These are phyloP conservation scores for Candida rishiriensis DNA, from an alignment of 805 yeast species.

Conservation along the genomic window DNA sequence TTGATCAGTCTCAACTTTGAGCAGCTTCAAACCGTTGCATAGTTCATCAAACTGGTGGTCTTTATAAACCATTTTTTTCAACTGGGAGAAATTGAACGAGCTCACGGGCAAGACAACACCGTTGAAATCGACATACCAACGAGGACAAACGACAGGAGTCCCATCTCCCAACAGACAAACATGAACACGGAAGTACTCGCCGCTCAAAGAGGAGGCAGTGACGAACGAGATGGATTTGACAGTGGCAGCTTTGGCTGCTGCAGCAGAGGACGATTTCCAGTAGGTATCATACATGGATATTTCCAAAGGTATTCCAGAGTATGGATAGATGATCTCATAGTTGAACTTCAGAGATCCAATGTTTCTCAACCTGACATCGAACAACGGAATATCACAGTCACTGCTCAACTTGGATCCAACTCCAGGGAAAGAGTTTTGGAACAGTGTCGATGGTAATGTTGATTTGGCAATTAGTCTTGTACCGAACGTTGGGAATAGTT, in stretches of 20 bases:
- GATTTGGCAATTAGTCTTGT: conserved; percentile 88
- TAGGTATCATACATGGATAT: conserved; percentile 92
- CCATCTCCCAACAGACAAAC: conserved; percentile 78
- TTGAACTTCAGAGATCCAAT: conserved; percentile 77
- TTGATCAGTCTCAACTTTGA: conserved; percentile 8
- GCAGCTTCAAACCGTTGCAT: conserved; percentile 11
- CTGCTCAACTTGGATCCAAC: conserved; percentile 36
- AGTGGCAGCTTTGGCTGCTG: conserved; percentile 16
- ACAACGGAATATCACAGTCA: conserved; percentile 58
- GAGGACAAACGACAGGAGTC: conserved; percentile 78
- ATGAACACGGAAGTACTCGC: conserved; percentile 66
- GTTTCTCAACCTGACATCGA: conserved; percentile 74
- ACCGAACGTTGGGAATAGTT: conserved; percentile 91
- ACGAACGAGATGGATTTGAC: conserved; percentile 58
- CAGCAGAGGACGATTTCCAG: conserved; percentile 83
- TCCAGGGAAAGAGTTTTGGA: conserved; percentile 34
- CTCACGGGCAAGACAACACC: conserved; percentile 57
- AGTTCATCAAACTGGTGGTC: conserved; percentile 12
- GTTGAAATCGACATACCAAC: conserved; percentile 45
- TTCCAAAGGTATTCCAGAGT: conserved; percentile 75
- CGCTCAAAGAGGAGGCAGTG: conserved; percentile 85
- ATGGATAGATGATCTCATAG: conserved; percentile 86
- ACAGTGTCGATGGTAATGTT: conserved; percentile 60
- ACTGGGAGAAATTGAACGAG: conserved; percentile 48
- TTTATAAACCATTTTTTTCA: conserved; percentile 24